These are phyloP conservation scores for Alternaria rosae DNA, from an alignment of 2,329 filamentous ascomycete species.

Conservation along the genomic window DNA sequence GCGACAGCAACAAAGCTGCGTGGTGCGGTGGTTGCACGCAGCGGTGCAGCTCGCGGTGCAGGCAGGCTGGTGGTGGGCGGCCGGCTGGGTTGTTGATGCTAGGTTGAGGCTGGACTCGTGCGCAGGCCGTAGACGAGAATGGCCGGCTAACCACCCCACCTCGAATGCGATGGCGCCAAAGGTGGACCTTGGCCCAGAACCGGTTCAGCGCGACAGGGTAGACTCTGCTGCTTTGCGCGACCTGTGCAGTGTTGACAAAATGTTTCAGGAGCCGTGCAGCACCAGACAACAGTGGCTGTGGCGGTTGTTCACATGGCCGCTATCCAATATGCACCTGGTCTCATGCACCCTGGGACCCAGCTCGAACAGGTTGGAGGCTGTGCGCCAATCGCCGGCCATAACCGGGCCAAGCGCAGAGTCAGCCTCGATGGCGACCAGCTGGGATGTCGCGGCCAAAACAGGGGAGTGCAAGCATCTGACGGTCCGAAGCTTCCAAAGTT, in stretches of 20 bases:
- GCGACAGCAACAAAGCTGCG: constrained; percentile 40
- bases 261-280: constrained; percentile 40
- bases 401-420: constrained; percentile 38
- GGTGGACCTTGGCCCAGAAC: constrained; percentile 16
- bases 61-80: constrained; percentile 5
- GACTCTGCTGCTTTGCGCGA: constrained; percentile 13
- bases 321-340: constrained; percentile 30
- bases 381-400: constrained; percentile 41
- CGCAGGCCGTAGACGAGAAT: constrained; percentile 4
- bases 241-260: constrained; percentile 10
- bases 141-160: constrained; percentile 34
- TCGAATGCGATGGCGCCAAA: constrained; percentile 15
- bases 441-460: constrained; percentile 22
- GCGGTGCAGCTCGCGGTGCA: constrained; percentile 28
- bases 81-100: constrained; percentile 13
- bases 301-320: constrained; percentile 37
- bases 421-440: constrained; percentile 36
- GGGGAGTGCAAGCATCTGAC: constrained; percentile 26
- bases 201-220: constrained; percentile 19
- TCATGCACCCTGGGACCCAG: constrained; percentile 23
- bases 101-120: constrained; percentile 17
- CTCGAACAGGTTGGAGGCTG: constrained; percentile 16
- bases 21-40: constrained; percentile 35
- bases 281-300: constrained; percentile 37
- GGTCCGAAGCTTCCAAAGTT: constrained; percentile 16